Evolutionary conservation across 2,329 filamentous ascomycete genomes (phyloP).

Genomic region (Amylocarpus encephaloides): DNA sequence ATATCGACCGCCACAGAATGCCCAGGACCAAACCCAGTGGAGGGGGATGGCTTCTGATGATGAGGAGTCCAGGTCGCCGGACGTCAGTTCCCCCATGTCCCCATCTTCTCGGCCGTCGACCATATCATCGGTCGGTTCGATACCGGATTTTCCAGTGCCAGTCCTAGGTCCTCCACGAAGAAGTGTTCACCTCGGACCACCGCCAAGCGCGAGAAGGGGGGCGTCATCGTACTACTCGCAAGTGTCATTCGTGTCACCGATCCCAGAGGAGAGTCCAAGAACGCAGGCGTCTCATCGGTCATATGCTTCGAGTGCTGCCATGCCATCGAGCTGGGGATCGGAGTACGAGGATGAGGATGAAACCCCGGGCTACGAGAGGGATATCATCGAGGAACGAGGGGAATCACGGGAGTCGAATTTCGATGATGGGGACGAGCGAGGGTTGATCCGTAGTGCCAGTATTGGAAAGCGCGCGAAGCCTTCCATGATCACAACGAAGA

Average conservation of each 20-base stretch:
- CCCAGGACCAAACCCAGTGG: conserved; percentile 9
- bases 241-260: conserved; percentile 64
- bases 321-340: conserved; percentile 62
- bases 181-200: conserved; percentile 52
- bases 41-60: conserved; percentile 10
- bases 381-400: conserved; percentile 24
- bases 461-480: conserved; percentile 55
- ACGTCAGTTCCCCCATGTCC: conserved; percentile 40
- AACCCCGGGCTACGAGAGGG: conserved; percentile 19
- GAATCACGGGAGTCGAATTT: conserved; percentile 26
- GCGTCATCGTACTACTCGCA: conserved; percentile 61
- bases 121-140: conserved; percentile 47
- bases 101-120: conserved; percentile 48
- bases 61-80: conserved; percentile 29
- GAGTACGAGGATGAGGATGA: conserved; percentile 23
- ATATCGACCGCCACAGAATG: conserved; percentile 37
- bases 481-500: conserved; percentile 44
- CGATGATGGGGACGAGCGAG: conserved; percentile 41
- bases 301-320: conserved; percentile 65
- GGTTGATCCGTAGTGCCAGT: conserved; percentile 55
- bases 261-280: conserved; percentile 62
- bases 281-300: conserved; percentile 52
- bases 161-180: conserved; percentile 31
- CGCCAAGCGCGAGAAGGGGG: conserved; percentile 53
- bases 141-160: conserved; percentile 43